Evolutionary conservation across 2,329 filamentous ascomycete species (phyloP).

Genomic region (Rachicladosporium sp.): DNA sequence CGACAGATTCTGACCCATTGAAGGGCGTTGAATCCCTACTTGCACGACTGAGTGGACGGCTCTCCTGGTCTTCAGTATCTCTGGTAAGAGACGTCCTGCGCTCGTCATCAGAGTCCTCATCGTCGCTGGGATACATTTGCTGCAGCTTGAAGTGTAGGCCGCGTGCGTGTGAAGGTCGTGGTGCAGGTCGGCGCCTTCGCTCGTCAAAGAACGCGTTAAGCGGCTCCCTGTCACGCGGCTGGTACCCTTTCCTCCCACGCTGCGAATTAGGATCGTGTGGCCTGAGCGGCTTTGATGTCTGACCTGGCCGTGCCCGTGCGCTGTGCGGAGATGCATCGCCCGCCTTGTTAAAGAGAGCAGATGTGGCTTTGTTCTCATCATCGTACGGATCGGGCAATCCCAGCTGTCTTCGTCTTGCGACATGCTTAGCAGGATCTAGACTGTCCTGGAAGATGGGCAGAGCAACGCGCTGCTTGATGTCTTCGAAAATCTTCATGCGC

Average conservation of each 20-base stretch:
- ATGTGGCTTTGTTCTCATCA: constrained; percentile 44
- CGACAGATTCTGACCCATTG: constrained; percentile 33
- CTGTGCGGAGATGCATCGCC: constrained; percentile 46
- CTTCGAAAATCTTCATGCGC: constrained; percentile 72
- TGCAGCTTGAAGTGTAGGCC: constrained; percentile 72
- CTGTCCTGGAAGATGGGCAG: constrained; percentile 68
- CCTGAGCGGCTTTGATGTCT: constrained; percentile 27
- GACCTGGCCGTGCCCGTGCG: constrained; percentile 8
- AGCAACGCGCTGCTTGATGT: constrained; percentile 79
- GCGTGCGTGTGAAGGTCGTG: constrained; percentile 46
- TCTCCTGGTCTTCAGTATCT: constrained; percentile 79
- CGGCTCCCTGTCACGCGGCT: constrained; percentile 18
- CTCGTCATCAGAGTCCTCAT: constrained; percentile 72
- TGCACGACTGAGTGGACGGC: constrained; percentile 62
- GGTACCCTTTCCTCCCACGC: constrained; percentile 24
- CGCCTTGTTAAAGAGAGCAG: constrained; percentile 32
- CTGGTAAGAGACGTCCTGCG: constrained; percentile 52
- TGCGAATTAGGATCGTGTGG: constrained; percentile 32
- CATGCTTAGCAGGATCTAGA: constrained; percentile 70
- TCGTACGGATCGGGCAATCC: constrained; percentile 57
- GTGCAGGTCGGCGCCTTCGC: constrained; percentile 44
- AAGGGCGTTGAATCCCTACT: constrained; percentile 41
- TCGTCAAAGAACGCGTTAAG: constrained; percentile 43
- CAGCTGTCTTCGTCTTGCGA: constrained; percentile 64
- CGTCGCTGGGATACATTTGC: constrained; percentile 61